Evolutionary conservation across 768 basidiomycete genomes (phyloP), one percentile per base, ranked within the genome.

Genomic region (Candolleomyces efflorescens): DNA sequence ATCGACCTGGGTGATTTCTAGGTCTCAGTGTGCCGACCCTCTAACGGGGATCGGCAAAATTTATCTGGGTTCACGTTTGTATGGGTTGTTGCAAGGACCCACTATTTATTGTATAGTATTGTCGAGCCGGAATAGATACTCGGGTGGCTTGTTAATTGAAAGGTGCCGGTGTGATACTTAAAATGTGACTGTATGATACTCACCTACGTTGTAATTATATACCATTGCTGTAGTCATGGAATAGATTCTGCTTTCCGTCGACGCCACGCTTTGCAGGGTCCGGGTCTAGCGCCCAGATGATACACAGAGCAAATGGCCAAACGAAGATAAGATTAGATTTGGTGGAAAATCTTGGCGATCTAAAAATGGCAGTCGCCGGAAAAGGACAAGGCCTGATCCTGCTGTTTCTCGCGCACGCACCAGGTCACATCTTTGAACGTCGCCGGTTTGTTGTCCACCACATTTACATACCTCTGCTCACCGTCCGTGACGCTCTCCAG

Each of bases 1-100:
- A 78, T 91, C 59, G 89, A 91, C 68, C 74, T 91, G 46, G 89
- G 89, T 52, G 89, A 91, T 70, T 91, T 91, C 69, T 91, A 75
- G 70, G 37, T 24, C 1, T n/a, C 13, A 24, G 23, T 26, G n/a
- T 32, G 32, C 32, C 32, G 32, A 32, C 11, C 32, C 32, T 32
- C 11, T 32, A 11, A 32, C 32, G 11, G 32, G 32, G 32, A 32
- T 32, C 32, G 32, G 11, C 32, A 7, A 18, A 26, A 27, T 23
- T 49, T 47, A 13, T 53, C 27, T 44, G 43, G 48, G 4, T 23
- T 24, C 36, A n/a, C n/a, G 32, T 32, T 32, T 54, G n/a, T 24
- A 45, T 44, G 55, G 50, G 20, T 27, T 32, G 24, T 13, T 24
- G 20, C 1, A 15, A 43, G 15, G 41, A 20, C 41, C 17, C 38